phyloP scores from a whole-genome alignment of 1,139 yeast species.

The Diutina pseudorugosa region DNA sequence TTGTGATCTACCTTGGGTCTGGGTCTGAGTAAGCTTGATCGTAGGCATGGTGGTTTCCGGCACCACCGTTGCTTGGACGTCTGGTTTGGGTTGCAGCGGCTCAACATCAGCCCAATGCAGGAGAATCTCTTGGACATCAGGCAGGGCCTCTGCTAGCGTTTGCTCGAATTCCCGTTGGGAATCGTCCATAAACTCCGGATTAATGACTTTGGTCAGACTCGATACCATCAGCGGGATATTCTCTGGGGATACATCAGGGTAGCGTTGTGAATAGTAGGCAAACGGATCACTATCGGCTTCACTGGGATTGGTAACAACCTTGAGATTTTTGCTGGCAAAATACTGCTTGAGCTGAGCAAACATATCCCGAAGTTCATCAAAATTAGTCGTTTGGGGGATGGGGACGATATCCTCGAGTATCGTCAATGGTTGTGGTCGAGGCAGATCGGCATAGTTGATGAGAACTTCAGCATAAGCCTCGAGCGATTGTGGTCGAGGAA shows the following conservation, averaged over 20 bases:
- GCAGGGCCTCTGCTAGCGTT: neutral
- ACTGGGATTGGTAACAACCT: neutral
- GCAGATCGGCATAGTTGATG: neutral
- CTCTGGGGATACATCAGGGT: neutral
- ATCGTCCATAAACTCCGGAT: neutral
- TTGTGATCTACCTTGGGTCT: neutral
- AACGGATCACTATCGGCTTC: neutral
- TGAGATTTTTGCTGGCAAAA: neutral
- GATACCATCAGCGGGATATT: neutral
- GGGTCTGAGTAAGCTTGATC: neutral
- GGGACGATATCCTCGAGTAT: neutral
- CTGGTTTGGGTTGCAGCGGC: neutral
- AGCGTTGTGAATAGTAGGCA: neutral
- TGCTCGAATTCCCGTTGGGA: neutral
- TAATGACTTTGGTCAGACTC: neutral
- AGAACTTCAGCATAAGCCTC: neutral
- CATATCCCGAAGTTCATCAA: neutral
- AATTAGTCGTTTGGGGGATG: neutral
- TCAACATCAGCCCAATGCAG: neutral
- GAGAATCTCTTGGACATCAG: neutral
- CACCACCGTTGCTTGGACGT: neutral
- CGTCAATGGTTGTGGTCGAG: neutral
- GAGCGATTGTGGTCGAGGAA: neutral
- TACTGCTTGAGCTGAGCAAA: neutral
- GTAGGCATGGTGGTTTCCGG: conserved; percentile 1